Evolutionary conservation across 805 yeast genomes (phyloP), one percentile per base, ranked within the genome.

Genomic region (Yamadazyma kitorensis): DNA sequence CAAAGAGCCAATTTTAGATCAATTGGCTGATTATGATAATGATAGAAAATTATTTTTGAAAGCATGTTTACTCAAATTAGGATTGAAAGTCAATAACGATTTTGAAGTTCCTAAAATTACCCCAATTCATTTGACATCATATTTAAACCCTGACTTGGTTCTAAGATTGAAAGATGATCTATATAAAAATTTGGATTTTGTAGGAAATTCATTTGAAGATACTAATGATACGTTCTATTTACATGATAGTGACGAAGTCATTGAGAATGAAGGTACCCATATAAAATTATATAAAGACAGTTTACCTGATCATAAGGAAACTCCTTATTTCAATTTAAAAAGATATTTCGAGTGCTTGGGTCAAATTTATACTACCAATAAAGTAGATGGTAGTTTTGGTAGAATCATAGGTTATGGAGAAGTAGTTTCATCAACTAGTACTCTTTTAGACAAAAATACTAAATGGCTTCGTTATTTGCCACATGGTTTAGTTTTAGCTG

Each of bases 341-440:
- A 49, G 62, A 21, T 93, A 81, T 55, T 83, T 72, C 53, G 50
- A 58, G 6, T 47, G 54, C 17, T 55, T 85, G 27, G 53, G 52
- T 14, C 47, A 52, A 15, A 50, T 52, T 14, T 57, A 20, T 33
- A 41, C 26, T 16, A 40, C 29, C 5, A 43, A 46, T 8, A 36
- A 37, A 2, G 36, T 22, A 4, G 30, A 36, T 9, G 66, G 65
- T 4, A 61, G 59, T 3, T 61, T 81, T 25, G 98, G 97, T 2
- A 61, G 82, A 0, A 52, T 71, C 2, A 55, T 86, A 15, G 59
- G 85, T 22, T 91, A 91, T 51, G 87, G 86, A 10, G 97, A 91
- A 51, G 95, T 89, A 5, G 78, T 89, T 2, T 85, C 96, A 0
- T 89, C 98, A 0, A 91, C 98, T 0, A 80, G 77, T 35, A 74